Evolutionary conservation across 768 basidiomycete species (phyloP).

Genomic region (Leccinum boreale): DNA sequence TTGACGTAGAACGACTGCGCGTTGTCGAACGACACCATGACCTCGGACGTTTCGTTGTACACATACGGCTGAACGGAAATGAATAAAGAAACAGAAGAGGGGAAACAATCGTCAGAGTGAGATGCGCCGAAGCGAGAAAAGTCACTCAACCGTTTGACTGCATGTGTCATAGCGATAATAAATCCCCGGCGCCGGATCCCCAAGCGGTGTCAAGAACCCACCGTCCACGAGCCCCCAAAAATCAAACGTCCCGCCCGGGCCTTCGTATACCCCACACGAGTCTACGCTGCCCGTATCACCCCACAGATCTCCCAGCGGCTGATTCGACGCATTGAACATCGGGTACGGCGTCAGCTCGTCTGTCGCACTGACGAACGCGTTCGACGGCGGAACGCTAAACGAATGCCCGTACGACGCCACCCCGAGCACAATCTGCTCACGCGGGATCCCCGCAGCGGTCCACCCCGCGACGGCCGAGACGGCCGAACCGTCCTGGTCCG

Average conservation of each 20-base stretch:
- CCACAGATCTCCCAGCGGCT: constrained; percentile 56
- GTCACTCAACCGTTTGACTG: constrained; percentile 61
- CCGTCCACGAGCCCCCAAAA: constrained; percentile 60
- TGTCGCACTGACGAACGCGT: constrained; percentile 37
- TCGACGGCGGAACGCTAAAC: constrained; percentile 34
- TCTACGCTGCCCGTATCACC: constrained; percentile 46
- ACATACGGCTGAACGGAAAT: constrained; percentile 34
- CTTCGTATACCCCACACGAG: constrained; percentile 48
- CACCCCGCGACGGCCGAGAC: constrained; percentile 68
- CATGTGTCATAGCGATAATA: constrained; percentile 55
- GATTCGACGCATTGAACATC: constrained; percentile 40
- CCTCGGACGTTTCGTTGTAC: constrained; percentile 49
- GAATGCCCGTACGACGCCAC: constrained; percentile 83
- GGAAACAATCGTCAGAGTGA: no score
- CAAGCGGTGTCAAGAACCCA: constrained; percentile 45
- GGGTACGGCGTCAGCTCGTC: constrained; percentile 46
- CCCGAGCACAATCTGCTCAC: constrained; percentile 68
- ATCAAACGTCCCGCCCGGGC: constrained; percentile 51
- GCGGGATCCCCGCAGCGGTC: constrained; percentile 74
- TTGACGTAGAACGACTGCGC: constrained; percentile 53
- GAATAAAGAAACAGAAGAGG: no score
- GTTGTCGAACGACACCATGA: constrained; percentile 65
- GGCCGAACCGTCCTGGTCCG: constrained; percentile 69
- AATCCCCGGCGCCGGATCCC: constrained; percentile 39
- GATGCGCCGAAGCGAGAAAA: no score